Base-by-base conservation (phyloP, 148 eudicot species). In the Rheum nobile region DNA sequence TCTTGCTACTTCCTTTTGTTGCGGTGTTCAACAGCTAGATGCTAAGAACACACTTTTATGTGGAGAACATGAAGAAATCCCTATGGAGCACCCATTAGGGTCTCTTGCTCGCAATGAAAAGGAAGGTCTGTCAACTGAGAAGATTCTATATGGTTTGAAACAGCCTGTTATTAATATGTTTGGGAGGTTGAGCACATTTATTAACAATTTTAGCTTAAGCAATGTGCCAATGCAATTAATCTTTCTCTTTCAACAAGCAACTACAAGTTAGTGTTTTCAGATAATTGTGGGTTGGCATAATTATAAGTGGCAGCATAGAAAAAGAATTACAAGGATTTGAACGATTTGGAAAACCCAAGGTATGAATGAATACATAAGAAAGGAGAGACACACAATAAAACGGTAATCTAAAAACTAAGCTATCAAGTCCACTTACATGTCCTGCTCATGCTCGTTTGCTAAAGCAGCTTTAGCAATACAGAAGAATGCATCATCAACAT, bases 401-500 rank as follows among this genome's bases (percentile, higher is more conserved):
- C 14, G n/a, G 70, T 32, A 34, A 65, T 12, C 19, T 12, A 14
- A 13, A 24, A 65, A 32, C 8, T 35, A 67, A 67, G 8, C 24
- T 35, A 6, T 7, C 5, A 38, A 71, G 29, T 10, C 32, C n/a
- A 90, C 96, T 88, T 77, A 90, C 96, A 86, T 86, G 75, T 88
- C 90, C 71, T 86, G 91, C 73, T 84, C 90, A 78, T 84, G 86
- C 80, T 86, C 96, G 79, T 86, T 86, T 75, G 84, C 86, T 75
- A 90, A 72, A 75, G 96, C 96, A 72, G 87, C 74, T 77, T 88
- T 90, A 19, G 96, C 91, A 47, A 90, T 90, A 28, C 83, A 83
- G 34, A 86, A 76, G 75, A 90, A 90, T 67, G 96, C 91, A 72
- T 83, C 82, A 78, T 90, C 96, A 43, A 90, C 92, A 77, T 90